Evolutionary conservation across 192 early-diverging fungal genomes (phyloP), one percentile per base, ranked within the genome.

Genomic region (Linnemannia exigua): DNA sequence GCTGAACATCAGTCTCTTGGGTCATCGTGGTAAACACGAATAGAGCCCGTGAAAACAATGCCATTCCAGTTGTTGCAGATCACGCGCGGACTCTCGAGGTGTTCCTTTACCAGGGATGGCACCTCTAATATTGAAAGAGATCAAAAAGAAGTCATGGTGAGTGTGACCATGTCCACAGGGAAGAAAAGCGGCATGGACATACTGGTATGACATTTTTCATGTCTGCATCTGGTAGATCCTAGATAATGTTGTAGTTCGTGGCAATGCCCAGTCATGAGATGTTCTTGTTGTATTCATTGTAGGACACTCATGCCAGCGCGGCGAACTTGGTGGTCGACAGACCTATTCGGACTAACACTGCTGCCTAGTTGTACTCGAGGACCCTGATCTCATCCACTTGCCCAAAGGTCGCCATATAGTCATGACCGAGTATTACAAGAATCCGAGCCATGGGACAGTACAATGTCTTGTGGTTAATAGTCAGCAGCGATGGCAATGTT

Each of bases 221-320:
- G 58, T 51, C 72, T 74, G 35, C 72, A 74, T 74, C 52, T 1
- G 48, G 51, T 58, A 74, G 72, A 37, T 58, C 36, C 51, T 36
- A 61, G 28, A 61, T 74, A 58, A 74, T 36, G 31, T 31, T 54
- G 72, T 74, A 74, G 72, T 74, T 74, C 3, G 52, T 58, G 72
- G 52, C 52, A 37, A 74, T 52, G 35, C 52, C 50, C 72, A 73
- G 20, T 6, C 19, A 73, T n/a, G 54, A 52, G 8, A 28, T 61
- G 41, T 41, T 71, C 44, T 71, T 71, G 70, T 71, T 41, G 22
- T 22, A 63, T 28, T 75, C 73, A 75, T 61, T 61, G 33, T 6
- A n/a, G 5, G 73, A 75, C 35, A 75, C 54, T 33, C 73, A 73
- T 73, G 72, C 72, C 25, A 73, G 72, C 9, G 72, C 73, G 37